A percentile compares a stretch with the other conserved stretches of the same genome.
phyloP scores from a whole-genome alignment of 2,329 filamentous ascomycete genomes.

The Fusarium marasasianum region DNA sequence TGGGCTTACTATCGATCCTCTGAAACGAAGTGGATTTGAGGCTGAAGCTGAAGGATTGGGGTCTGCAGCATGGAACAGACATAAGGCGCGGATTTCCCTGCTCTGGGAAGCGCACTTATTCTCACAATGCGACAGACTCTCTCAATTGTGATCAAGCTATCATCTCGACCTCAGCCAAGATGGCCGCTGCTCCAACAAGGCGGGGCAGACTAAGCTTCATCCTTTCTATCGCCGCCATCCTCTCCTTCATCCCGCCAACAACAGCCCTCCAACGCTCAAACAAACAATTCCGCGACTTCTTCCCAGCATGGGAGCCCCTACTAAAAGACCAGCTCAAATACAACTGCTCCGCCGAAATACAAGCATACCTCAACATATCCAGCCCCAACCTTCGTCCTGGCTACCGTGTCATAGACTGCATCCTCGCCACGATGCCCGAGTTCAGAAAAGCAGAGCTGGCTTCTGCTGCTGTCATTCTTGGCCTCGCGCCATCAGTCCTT shows the following conservation, averaged over 20 bases:
- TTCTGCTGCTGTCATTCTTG: conserved; percentile 35
- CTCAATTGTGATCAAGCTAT: neutral
- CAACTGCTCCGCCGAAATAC: neutral
- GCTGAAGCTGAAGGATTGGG: neutral
- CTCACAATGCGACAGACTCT: neutral
- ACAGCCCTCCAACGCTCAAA: conserved; percentile 12
- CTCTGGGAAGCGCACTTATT: neutral
- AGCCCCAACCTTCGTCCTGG: neutral
- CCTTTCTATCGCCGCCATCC: neutral
- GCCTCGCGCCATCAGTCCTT: conserved; percentile 27
- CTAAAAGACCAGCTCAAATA: neutral
- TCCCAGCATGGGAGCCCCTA: conserved; percentile 22
- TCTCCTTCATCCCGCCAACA: neutral
- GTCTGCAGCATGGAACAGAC: neutral
- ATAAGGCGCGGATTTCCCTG: neutral
- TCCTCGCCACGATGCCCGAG: conserved; percentile 30
- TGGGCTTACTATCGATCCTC: rapidly evolving
- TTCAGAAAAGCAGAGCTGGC: conserved; percentile 39
- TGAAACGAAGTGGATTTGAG: neutral
- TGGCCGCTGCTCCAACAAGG: neutral
- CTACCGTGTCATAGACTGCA: conserved; percentile 27
- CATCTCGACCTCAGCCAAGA: neutral
- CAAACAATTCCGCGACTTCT: conserved; percentile 26
- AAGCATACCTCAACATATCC: conserved; percentile 1
- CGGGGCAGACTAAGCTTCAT: neutral